Base-by-base conservation (phyloP, 345 rosid species). In the Draba incana region DNA sequence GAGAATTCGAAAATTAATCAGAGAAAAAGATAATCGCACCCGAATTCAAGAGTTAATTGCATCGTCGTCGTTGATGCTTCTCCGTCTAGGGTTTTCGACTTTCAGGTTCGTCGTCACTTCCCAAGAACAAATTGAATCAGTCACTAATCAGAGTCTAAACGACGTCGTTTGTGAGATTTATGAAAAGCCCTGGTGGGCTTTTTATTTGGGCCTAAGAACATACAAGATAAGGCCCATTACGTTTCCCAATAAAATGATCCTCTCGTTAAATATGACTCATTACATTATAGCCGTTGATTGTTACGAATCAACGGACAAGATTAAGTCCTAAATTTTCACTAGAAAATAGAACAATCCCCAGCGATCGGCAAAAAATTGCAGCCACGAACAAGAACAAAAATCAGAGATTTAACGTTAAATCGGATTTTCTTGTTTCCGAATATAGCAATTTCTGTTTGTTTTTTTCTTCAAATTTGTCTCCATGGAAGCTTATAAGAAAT, bases 401-500 rank as follows among this genome's bases (percentile, higher is more conserved):
- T 23, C 62, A 52, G 56, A 74, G 62, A 66, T 35, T 48, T 8
- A 10, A 58, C 53, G 66, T 50, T 50, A 62, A 50, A 73, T 49
- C 33, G 44, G 24, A 9, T 50, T 31, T 20, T 46, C 63, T 59
- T 4, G 14, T 24, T 60, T 53, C 35, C 27, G 16, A 66, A 24
- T 43, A 5, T 58, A 33, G 56, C 35, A 20, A 44, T 9, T 67
- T 15, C 0, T 27, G 4, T 53, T 67, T 12, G 38, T 0, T 37
- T 44, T 10, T 35, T 11, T 10, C 13, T 10, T 44, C 4, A 4
- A 7, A 12, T 4, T 12, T 10, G n/a, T 9, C 16, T 66, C 64
- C 64, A 92, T 94, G 98, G 99, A 89, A 70, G 87, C 86, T 62
- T 94, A 94, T 73, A 91, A 84, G 88, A 76, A 76, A 61, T 92